Evolutionary conservation across 2,329 filamentous ascomycete genomes (phyloP).

Genomic region (Cladorrhinum sp.): DNA sequence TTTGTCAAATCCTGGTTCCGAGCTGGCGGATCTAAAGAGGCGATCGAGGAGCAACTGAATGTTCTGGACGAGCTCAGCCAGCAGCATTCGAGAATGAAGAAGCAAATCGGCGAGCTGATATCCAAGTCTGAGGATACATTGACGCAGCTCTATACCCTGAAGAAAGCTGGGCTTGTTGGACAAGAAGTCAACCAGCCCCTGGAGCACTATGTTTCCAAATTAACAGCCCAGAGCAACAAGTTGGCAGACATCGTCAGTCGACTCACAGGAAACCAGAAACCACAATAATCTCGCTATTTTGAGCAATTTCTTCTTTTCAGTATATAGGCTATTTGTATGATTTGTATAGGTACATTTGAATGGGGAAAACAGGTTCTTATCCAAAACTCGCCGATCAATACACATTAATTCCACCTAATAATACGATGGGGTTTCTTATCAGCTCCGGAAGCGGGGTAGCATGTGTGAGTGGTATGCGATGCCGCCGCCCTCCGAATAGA

Average conservation of each 20-base stretch:
- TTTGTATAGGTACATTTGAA: background rate
- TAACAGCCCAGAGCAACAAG: background rate
- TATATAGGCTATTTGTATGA: background rate
- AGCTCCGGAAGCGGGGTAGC: background rate
- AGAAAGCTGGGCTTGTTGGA: constrained; percentile 42
- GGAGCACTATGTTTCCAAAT: background rate
- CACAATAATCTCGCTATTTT: background rate
- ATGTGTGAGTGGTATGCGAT: background rate
- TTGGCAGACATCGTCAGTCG: background rate
- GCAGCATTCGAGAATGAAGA: constrained; percentile 64
- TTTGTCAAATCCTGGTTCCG: constrained; percentile 66
- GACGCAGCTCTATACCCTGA: constrained; percentile 66
- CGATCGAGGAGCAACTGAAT: constrained; percentile 60
- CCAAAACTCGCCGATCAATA: background rate
- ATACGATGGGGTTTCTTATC: background rate
- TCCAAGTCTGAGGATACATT: constrained; percentile 72
- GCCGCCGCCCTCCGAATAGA: background rate
- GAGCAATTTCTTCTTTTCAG: background rate
- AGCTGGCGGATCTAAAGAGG: constrained; percentile 64
- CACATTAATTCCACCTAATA: background rate
- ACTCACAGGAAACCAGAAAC: background rate
- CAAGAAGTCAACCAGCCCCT: background rate
- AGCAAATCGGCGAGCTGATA: constrained; percentile 67
- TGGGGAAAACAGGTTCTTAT: background rate
- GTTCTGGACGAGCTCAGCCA: constrained; percentile 58